Evolutionary conservation across 345 rosid genomes (phyloP).

Genomic region (Populus nigra): DNA sequence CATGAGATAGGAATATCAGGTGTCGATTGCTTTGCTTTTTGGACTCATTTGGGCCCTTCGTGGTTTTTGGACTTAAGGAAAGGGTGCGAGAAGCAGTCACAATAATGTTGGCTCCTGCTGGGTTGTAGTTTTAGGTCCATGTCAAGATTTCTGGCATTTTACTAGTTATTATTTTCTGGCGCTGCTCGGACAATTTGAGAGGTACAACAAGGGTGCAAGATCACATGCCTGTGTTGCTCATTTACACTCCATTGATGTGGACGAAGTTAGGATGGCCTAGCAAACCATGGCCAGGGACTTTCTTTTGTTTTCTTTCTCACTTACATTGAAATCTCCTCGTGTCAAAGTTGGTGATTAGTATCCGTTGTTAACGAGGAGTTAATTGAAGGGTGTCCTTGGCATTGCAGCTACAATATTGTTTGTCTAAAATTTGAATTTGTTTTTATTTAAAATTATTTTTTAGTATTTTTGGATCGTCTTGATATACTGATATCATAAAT

Average conservation of each 20-base stretch:
- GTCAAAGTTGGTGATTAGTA: not conserved
- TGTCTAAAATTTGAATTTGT: too few relatives aligned
- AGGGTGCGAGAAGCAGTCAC: not conserved
- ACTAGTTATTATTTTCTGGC: not conserved
- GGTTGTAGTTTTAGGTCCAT: slow-evolving; percentile 3
- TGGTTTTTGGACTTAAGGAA: not conserved
- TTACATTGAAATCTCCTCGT: not conserved
- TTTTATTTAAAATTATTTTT: too few relatives aligned
- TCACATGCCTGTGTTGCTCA: slow-evolving; percentile 12
- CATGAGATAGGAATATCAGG: not conserved
- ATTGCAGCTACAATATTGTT: too few relatives aligned
- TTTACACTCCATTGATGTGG: not conserved
- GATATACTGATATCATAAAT: too few relatives aligned
- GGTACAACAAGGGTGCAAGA: slow-evolving; percentile 14
- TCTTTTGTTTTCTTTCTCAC: not conserved
- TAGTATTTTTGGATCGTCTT: too few relatives aligned
- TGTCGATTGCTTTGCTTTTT: not conserved
- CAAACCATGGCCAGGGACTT: not conserved
- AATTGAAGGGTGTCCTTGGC: too few relatives aligned
- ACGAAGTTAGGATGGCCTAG: not conserved
- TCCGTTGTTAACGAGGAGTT: not conserved
- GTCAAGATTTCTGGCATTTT: not conserved
- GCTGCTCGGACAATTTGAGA: not conserved
- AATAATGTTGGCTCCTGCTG: slow-evolving; percentile 5
- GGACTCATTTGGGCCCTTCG: not conserved